Evolutionary conservation across 2,329 filamentous ascomycete species (phyloP), one percentile per base, ranked within the genome.

Genomic region (Beauveria scarabaeidicola): DNA sequence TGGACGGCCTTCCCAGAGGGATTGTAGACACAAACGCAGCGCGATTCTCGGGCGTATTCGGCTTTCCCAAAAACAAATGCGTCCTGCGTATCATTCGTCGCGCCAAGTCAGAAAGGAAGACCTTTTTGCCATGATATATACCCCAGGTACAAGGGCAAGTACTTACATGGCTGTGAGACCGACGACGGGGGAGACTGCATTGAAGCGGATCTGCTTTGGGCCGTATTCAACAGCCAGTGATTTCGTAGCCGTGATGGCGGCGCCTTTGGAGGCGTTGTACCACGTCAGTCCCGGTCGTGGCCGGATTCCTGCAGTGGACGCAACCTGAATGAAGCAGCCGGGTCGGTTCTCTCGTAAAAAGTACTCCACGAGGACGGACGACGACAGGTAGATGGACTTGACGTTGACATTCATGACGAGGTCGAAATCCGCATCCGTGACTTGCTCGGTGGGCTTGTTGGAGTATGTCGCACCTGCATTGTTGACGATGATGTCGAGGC

Each of bases 171-270:
- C 85, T 0, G 88, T 91, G 17, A 78, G 82, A 1, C 83, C 85
- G 1, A 90, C 76, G 0, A 90, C 79, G 0, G 87, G 88, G 51
- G 85, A 88, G 15, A 91, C 83, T 1, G 82, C 80, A 63, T 90
- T 90, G 66, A 91, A 86, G 0, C 88, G 81, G 63, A 92, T 89
- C 64, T 89, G 80, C 58, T 88, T 81, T 0, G 83, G 80, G 0
- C 85, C 89, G 65, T 88, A 91, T 70, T 91, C 88, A 1, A 87
- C 84, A 0, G 88, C 89, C 64, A 92, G 71, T 1, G 72, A 68
- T 70, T 81, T 81, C 0, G 76, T 78, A 43, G 82, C 83, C 52
- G 81, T 87, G 64, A 80, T 80, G 11, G 87, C 81, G 0, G 86
- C 86, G 0, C 81, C 85, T 69, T 89, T 89, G 47, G 80, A 83